Evolutionary conservation across 2,329 filamentous ascomycete genomes (phyloP).

Genomic region (Simplicillium aogashimaense): DNA sequence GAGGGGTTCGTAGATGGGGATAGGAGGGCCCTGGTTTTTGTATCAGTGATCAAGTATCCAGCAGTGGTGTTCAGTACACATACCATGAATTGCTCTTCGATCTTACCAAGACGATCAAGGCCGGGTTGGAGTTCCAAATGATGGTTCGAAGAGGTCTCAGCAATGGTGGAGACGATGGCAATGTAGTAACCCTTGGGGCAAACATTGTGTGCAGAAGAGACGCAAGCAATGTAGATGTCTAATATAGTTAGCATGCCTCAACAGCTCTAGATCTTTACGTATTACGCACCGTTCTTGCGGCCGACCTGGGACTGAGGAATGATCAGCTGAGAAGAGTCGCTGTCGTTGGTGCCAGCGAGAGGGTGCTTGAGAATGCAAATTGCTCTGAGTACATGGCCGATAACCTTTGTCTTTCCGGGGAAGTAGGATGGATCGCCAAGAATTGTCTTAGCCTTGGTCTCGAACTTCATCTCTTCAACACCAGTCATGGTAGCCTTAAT

Average conservation of each 20-base stretch:
- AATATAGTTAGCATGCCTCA: constrained; percentile 4
- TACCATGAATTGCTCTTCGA: constrained; percentile 96
- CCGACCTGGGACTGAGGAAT: constrained; percentile 97
- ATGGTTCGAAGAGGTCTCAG: constrained; percentile 84
- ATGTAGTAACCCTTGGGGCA: constrained; percentile 99
- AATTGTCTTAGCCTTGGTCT: constrained; percentile 93
- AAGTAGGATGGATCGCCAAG: constrained; percentile 97
- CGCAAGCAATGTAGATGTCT: constrained; percentile 96
- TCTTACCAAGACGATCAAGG: constrained; percentile 81
- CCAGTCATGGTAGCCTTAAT: constrained; percentile 97
- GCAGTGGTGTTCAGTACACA: constrained; percentile 9
- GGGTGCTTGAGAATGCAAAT: constrained; percentile 98
- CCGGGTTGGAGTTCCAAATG: constrained; percentile 91
- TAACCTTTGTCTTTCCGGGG: constrained; percentile 74
- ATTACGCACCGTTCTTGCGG: constrained; percentile 75
- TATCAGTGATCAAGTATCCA: background rate
- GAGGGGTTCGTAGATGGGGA: constrained; percentile 86
- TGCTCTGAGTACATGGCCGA: constrained; percentile 85
- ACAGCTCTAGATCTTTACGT: background rate
- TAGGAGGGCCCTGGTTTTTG: constrained; percentile 55
- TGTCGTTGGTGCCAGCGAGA: constrained; percentile 76
- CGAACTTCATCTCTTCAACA: constrained; percentile 85
- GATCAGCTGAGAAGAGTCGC: constrained; percentile 88
- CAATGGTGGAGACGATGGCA: constrained; percentile 95
- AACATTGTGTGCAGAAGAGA: constrained; percentile 93